phyloP scores from a whole-genome alignment of 2,329 filamentous ascomycete genomes.

The Escovopsis sp. region DNA sequence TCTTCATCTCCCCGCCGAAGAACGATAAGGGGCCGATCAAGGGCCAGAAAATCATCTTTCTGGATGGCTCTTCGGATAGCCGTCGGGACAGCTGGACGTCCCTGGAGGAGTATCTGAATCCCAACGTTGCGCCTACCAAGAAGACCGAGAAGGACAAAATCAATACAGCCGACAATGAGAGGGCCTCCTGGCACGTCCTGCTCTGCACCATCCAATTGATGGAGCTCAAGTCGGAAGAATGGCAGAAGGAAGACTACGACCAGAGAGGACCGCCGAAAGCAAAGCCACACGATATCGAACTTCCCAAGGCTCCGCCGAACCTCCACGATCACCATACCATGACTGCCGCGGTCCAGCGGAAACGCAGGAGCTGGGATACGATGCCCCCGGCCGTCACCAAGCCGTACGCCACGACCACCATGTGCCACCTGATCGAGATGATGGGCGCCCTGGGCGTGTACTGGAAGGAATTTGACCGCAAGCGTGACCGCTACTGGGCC shows the following conservation, averaged over 20 bases:
- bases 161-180: conserved; percentile 41
- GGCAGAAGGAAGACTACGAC: conserved; percentile 25
- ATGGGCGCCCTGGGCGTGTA: conserved; percentile 39
- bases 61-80: conserved; percentile 25
- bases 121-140: conserved; percentile 12
- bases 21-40: conserved; percentile 25
- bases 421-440: conserved; percentile 40
- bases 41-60: conserved; percentile 18
- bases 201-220: conserved; percentile 35
- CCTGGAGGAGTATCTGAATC: conserved; percentile 15
- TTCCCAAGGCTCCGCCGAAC: conserved; percentile 12
- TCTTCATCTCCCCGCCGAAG: conserved; percentile 30
- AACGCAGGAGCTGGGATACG: conserved; percentile 34
- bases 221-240: conserved; percentile 31
- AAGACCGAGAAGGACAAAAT: conserved; percentile 21
- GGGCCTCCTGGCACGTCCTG: conserved; percentile 38
- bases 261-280: conserved; percentile 9
- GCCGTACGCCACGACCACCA: conserved; percentile 39
- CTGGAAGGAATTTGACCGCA: conserved; percentile 43
- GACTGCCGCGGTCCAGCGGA: conserved; percentile 31
- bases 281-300: conserved; percentile 6
- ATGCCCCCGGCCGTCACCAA: conserved; percentile 33
- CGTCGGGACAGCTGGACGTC: conserved; percentile 19
- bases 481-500: conserved; percentile 34
- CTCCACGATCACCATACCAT: conserved; percentile 23